A percentile compares a stretch with the other conserved stretches of the same genome.
phyloP scores from a whole-genome alignment of 2,329 filamentous ascomycete species.

The Phyllachora maydis region DNA sequence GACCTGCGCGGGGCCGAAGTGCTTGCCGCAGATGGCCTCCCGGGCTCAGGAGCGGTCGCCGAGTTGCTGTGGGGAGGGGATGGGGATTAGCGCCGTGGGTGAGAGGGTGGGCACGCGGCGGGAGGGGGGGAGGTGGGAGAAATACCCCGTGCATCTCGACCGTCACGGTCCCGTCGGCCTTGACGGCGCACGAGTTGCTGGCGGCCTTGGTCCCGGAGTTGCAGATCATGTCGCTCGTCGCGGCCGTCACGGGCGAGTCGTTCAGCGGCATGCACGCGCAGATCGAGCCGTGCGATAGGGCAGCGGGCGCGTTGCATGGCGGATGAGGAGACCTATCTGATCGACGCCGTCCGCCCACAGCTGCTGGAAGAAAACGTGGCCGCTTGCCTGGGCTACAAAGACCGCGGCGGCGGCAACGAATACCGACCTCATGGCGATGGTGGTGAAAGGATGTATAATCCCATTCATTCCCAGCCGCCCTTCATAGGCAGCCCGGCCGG shows the following conservation, averaged over 20 bases:
- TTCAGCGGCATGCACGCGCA: conserved; percentile 25
- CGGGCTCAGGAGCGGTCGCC: conserved; percentile 18
- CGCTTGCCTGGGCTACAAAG: conserved; percentile 15
- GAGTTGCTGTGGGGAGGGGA: conserved; percentile 11
- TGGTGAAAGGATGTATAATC: background rate
- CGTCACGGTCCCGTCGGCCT: conserved; percentile 25
- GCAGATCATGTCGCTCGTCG: conserved; percentile 21
- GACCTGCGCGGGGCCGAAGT: conserved; percentile 26
- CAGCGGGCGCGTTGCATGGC: conserved; percentile 6
- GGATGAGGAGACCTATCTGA: conserved; percentile 12
- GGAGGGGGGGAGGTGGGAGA: background rate
- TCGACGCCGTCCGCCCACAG: conserved; percentile 23
- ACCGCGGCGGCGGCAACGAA: conserved; percentile 10
- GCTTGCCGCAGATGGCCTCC: conserved; percentile 28
- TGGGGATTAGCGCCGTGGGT: too few species aligned
- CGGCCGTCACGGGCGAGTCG: conserved; percentile 28
- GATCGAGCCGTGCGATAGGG: conserved; percentile 11
- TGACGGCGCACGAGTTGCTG: conserved; percentile 20
- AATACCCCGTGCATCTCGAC: conserved; percentile 33
- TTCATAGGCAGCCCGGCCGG: too few species aligned
- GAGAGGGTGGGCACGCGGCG: too few species aligned
- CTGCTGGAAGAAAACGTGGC: conserved; percentile 29
- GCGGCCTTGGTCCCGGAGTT: conserved; percentile 17
- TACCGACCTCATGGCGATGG: conserved; percentile 14
- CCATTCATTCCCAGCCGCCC: too few species aligned